Percentiles rank a stretch among this genome's conserved stretches.
phyloP scores from a whole-genome alignment of 495 filamentous ascomycete genomes.

The Beverwykella pulmonaria region DNA sequence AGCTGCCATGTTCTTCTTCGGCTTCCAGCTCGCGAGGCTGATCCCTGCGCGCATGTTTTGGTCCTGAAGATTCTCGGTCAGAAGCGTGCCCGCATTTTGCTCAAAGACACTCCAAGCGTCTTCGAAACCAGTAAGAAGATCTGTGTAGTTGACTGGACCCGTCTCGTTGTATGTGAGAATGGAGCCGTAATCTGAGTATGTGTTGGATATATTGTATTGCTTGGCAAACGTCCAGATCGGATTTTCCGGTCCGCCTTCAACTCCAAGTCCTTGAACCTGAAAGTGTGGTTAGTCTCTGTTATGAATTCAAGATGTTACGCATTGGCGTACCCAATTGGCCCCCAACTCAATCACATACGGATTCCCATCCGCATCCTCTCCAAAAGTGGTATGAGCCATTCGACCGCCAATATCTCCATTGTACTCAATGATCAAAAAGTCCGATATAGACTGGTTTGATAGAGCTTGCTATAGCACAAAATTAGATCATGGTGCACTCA shows the following conservation, averaged over 20 bases:
- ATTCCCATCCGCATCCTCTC: conserved; percentile 53
- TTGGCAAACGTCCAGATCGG: conserved; percentile 70
- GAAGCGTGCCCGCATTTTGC: conserved; percentile 60
- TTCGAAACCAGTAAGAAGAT: conserved; percentile 57
- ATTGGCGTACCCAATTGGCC: conserved; percentile 38
- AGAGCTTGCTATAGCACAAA: conserved; percentile 59
- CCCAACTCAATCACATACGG: conserved; percentile 54
- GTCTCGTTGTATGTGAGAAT: conserved; percentile 47
- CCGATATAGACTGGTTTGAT: conserved; percentile 62
- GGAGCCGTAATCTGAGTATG: conserved; percentile 63
- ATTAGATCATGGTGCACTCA: background rate
- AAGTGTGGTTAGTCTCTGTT: background rate
- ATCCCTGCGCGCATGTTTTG: conserved; percentile 62
- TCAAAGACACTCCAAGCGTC: conserved; percentile 55
- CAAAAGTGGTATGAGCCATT: conserved; percentile 61
- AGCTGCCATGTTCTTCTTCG: conserved; percentile 58
- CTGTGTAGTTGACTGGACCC: conserved; percentile 28
- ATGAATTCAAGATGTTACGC: background rate
- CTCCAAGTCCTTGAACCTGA: conserved; percentile 65
- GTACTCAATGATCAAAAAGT: conserved; percentile 73
- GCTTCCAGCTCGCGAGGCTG: conserved; percentile 66
- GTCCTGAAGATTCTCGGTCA: conserved; percentile 66
- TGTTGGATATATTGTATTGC: conserved; percentile 64
- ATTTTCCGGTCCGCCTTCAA: conserved; percentile 60
- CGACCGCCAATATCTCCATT: conserved; percentile 66